A percentile compares a stretch with the other conserved stretches of the same genome.
phyloP scores from a whole-genome alignment of 2,329 filamentous ascomycete genomes.

The Trichoderma sp. region DNA sequence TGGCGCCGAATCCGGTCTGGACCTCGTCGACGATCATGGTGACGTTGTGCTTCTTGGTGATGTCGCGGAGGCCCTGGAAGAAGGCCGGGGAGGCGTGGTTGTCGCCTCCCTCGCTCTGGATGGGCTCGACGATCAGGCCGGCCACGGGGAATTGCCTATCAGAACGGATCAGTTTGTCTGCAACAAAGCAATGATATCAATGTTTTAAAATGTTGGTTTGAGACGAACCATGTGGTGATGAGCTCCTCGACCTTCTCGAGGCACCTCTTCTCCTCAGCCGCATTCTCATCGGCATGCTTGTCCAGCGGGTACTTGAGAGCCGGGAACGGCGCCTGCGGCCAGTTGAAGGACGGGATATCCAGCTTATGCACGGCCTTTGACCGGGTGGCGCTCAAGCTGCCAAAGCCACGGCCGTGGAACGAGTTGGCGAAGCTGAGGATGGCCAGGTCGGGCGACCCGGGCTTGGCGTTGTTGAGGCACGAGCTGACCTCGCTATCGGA shows the following conservation, averaged over 20 bases:
- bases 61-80: slow-evolving; percentile 72
- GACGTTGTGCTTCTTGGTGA: slow-evolving; percentile 70
- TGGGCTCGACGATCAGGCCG: slow-evolving; percentile 75
- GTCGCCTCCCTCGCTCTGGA: slow-evolving; percentile 82
- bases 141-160: slow-evolving; percentile 66
- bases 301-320: slow-evolving; percentile 74
- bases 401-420: slow-evolving; percentile 82
- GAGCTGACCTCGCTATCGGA: slow-evolving; percentile 67
- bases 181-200: neutral
- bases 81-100: slow-evolving; percentile 80
- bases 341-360: slow-evolving; percentile 85
- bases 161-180: neutral
- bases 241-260: slow-evolving; percentile 72
- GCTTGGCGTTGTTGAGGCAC: slow-evolving; percentile 71
- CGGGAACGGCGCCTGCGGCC: slow-evolving; percentile 84
- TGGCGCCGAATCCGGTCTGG: slow-evolving; percentile 77
- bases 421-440: slow-evolving; percentile 77
- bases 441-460: slow-evolving; percentile 72
- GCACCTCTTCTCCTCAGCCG: slow-evolving; percentile 70
- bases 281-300: slow-evolving; percentile 69
- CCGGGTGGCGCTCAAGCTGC: slow-evolving; percentile 75
- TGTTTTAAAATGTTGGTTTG: too few species aligned
- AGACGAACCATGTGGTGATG: slow-evolving; percentile 58
- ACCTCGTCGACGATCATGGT: slow-evolving; percentile 83
- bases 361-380: slow-evolving; percentile 85